These are phyloP conservation scores for Trypanosoma brucei DNA, from an alignment of 208 protist genomes.

Conservation along the genomic window DNA sequence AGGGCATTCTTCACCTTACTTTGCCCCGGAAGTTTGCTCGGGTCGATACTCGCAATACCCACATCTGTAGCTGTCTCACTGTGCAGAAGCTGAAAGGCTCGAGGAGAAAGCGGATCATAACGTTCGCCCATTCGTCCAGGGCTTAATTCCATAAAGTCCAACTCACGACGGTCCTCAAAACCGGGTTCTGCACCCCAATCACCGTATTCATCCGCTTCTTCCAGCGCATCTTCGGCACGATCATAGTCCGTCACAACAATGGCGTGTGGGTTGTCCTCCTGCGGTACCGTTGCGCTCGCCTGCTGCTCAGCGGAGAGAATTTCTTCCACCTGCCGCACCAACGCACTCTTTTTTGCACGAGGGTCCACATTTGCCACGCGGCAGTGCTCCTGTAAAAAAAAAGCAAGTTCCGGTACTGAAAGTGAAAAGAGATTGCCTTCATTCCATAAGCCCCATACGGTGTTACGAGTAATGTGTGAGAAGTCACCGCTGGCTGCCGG, in stretches of 20 bases:
- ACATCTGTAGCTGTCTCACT: conserved; percentile 65
- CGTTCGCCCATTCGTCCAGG: conserved; percentile 53
- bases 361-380: conserved; percentile 25
- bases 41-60: conserved; percentile 36
- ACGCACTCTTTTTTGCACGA: conserved; percentile 67
- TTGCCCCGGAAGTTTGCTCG: conserved; percentile 64
- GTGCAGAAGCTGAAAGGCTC: conserved; percentile 85
- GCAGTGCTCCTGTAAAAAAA: conserved; percentile 66
- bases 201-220: conserved; percentile 90
- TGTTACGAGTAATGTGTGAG: conserved; percentile 73
- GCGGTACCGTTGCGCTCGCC: conserved; percentile 34
- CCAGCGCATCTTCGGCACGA: conserved; percentile 69
- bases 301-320: conserved; percentile 79
- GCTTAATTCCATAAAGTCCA: conserved; percentile 81
- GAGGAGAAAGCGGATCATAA: conserved; percentile 64
- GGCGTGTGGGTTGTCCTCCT: conserved; percentile 33
- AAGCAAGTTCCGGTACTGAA: conserved; percentile 67
- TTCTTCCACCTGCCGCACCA: conserved; percentile 86
- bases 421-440: conserved; percentile 91
- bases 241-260: conserved; percentile 66
- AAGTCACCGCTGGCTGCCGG: conserved; percentile 18
- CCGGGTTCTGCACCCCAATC: conserved; percentile 87
- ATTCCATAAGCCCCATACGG: conserved; percentile 90
- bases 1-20: conserved; percentile 41
- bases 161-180: conserved; percentile 64